Percentiles rank a stretch among this genome's conserved stretches.
Conservation (phyloP, 1,139 yeast species). For the Barnettozyma hawaiiensis region DNA sequence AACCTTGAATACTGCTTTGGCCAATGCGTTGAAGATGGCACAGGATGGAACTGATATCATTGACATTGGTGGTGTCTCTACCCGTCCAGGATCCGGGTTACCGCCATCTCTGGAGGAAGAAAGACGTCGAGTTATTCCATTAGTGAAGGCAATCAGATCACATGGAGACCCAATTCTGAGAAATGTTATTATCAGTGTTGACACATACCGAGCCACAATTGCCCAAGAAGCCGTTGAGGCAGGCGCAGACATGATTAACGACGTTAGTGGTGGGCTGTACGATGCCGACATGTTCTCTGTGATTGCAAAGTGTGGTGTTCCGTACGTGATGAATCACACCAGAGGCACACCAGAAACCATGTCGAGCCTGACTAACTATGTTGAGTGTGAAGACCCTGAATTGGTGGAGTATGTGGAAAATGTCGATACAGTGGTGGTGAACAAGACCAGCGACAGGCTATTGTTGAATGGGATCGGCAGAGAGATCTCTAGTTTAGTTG, state of each 20-base stretch:
- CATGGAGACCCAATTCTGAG: slow-evolving; percentile 33
- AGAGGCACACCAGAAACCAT: slow-evolving; percentile 79
- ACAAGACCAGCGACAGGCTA: slow-evolving; percentile 31
- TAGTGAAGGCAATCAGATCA: slow-evolving; percentile 54
- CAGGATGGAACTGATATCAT: slow-evolving; percentile 59
- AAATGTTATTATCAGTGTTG: slow-evolving; percentile 62
- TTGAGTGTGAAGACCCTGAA: slow-evolving; percentile 36
- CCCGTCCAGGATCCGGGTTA: slow-evolving; percentile 74
- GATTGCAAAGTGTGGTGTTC: slow-evolving; percentile 64
- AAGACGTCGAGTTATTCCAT: slow-evolving; percentile 60
- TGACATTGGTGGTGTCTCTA: slow-evolving; percentile 92
- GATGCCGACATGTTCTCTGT: slow-evolving; percentile 64
- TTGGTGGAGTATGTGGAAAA: slow-evolving; percentile 35
- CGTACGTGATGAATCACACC: slow-evolving; percentile 78
- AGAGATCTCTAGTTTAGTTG: slow-evolving; percentile 57
- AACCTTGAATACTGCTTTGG: slow-evolving; percentile 35
- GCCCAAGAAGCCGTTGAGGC: slow-evolving; percentile 62
- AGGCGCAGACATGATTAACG: slow-evolving; percentile 92
- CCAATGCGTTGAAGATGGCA: slow-evolving; percentile 40
- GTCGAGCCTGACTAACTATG: slow-evolving; percentile 56
- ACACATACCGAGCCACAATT: slow-evolving; percentile 74
- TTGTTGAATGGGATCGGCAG: slow-evolving; percentile 44
- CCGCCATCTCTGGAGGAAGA: slow-evolving; percentile 59
- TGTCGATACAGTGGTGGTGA: slow-evolving; percentile 23
- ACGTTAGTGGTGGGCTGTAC: slow-evolving; percentile 74